phyloP scores from a whole-genome alignment of 176 grass and related monocot species.

The Carex scoparia region DNA sequence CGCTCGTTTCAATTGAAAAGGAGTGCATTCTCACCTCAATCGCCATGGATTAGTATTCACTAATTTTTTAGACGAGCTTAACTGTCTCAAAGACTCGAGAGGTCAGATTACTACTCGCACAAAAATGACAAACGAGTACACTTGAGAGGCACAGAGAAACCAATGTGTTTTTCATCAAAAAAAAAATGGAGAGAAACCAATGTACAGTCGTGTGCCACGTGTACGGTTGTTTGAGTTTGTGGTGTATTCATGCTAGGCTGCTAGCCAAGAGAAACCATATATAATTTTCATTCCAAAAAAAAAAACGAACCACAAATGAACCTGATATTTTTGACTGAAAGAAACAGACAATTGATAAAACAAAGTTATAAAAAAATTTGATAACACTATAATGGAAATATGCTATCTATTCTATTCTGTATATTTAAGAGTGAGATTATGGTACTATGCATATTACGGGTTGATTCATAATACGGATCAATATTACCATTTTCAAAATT shows the following conservation, averaged over 20 bases:
- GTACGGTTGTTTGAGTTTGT: background rate
- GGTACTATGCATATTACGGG: no score
- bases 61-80: background rate
- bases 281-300: background rate
- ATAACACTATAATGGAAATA: no score
- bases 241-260: background rate
- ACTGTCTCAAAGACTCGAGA: background rate
- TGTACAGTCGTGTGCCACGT: background rate
- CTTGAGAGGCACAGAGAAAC: background rate
- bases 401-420: no score
- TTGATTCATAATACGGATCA: no score
- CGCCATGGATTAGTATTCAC: background rate
- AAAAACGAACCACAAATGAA: background rate
- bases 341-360: background rate
- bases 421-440: no score
- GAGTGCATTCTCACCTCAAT: constrained; percentile 7
- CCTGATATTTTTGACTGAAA: background rate
- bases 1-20: background rate
- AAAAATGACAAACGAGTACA: background rate
- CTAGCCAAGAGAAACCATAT: background rate
- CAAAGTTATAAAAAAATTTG: no score
- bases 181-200: background rate
- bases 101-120: background rate
- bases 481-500: no score
- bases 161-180: no score